These are phyloP conservation scores for Fusarium sp. DNA, from an alignment of 2,329 filamentous ascomycete species.

Conservation along the genomic window DNA sequence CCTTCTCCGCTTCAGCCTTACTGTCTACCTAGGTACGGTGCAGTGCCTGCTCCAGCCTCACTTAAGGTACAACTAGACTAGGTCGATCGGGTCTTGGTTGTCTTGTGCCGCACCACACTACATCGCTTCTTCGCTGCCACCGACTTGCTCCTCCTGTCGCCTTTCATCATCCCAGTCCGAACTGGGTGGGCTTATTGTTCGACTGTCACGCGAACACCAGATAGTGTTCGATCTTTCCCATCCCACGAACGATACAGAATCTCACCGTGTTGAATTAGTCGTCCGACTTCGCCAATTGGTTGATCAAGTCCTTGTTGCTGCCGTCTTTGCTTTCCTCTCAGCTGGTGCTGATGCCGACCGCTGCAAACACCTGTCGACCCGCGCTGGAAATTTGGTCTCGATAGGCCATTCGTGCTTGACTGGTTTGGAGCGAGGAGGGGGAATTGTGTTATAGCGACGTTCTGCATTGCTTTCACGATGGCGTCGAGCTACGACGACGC, in stretches of 20 bases:
- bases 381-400: slow-evolving; percentile 46
- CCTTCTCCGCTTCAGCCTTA: slow-evolving; percentile 30
- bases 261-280: slow-evolving; percentile 22
- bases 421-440: slow-evolving; percentile 42
- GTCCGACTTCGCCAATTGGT: slow-evolving; percentile 42
- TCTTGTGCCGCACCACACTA: slow-evolving; percentile 33
- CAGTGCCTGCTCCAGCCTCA: slow-evolving; percentile 38
- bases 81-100: slow-evolving; percentile 32
- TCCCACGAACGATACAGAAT: slow-evolving; percentile 21
- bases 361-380: slow-evolving; percentile 46
- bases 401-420: slow-evolving; percentile 39
- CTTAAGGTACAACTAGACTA: slow-evolving; percentile 18
- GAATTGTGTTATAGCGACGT: slow-evolving; percentile 34
- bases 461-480: slow-evolving; percentile 48
- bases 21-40: slow-evolving; percentile 21
- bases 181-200: slow-evolving; percentile 35
- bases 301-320: slow-evolving; percentile 21
- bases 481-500: slow-evolving; percentile 59
- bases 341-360: slow-evolving; percentile 52
- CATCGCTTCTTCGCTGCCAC: slow-evolving; percentile 43
- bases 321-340: slow-evolving; percentile 26
- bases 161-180: slow-evolving; percentile 33
- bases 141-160: slow-evolving; percentile 38
- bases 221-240: slow-evolving; percentile 29
- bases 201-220: slow-evolving; percentile 44